Base-by-base conservation (phyloP, 192 early-diverging fungal genomes). In the Phycomyces blakesleeanus region DNA sequence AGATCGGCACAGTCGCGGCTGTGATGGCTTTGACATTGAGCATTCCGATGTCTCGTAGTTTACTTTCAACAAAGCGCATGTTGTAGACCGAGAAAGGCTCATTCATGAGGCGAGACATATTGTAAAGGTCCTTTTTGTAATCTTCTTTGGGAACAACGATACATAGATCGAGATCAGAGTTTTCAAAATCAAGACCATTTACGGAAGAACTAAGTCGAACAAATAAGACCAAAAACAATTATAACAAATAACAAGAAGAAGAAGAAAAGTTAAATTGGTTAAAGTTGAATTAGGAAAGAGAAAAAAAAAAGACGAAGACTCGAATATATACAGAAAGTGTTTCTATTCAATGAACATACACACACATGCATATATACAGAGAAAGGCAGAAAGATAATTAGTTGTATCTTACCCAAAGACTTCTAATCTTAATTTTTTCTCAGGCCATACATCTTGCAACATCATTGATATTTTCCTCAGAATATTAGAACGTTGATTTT, bases 131-230 rank as follows among this genome's bases (percentile, higher is more conserved):
- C 9, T 25, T 55, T 4, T 18, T 6, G 16, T 29, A 22, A 7
- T 21, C 18, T 27, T 65, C 41, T 0, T 66, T 59, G 9, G 67
- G 51, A 12, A 66, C 63, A n/a, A 39, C 61, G 49, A 76, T 76
- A 53, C 70, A 66, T 49, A 76, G 66, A 29, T 76, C 75, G 20
- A 68, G 60, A 60, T 76, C 75, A 42, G 70, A 68, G 56, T 73
- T 39, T 1, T 61, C 51, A 16, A 57, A 62, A 8, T 63, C 25
- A 1, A 76, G 47, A 1, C 67, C 69, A 37, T 64, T 76, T 8
- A 69, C 71, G 21, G 72, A 73, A 2, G 75, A 76, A 25, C 75
- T 76, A 39, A 27, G 44, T 14, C 12, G 15, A 47, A 11, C 18
- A 12, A 47, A 47, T 47, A 14, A 47, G 14, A 41, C 14, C 14